Evolutionary conservation across 495 filamentous ascomycete genomes (phyloP).

Genomic region (Neurospora sp.): DNA sequence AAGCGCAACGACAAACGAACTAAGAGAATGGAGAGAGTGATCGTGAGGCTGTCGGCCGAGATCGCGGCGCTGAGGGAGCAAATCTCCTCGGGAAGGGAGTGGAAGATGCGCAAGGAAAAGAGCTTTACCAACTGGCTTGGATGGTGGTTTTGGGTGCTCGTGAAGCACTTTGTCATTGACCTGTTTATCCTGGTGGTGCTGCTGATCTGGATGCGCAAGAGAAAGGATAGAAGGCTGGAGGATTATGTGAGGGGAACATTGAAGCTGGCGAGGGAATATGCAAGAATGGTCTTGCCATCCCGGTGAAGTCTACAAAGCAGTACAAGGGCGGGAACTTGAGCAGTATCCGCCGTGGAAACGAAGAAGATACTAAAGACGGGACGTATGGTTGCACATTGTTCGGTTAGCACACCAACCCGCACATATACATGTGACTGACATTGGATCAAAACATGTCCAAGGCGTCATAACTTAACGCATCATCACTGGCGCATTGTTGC

Average conservation of each 20-base stretch:
- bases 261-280: constrained; percentile 48
- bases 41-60: constrained; percentile 86
- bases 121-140: constrained; percentile 58
- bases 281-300: constrained; percentile 43
- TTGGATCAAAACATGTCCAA: not conserved
- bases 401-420: not conserved
- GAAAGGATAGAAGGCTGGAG: constrained; percentile 68
- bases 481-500: not conserved
- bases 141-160: constrained; percentile 58
- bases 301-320: constrained; percentile 25
- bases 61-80: constrained; percentile 90
- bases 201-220: constrained; percentile 68
- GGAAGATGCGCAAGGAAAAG: constrained; percentile 41
- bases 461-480: not conserved
- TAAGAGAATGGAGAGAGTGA: constrained; percentile 71
- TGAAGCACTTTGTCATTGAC: constrained; percentile 68
- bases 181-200: constrained; percentile 56
- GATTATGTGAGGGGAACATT: constrained; percentile 60
- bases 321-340: not conserved
- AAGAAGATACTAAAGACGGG: not conserved
- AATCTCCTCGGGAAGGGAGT: constrained; percentile 58
- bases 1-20: constrained; percentile 57
- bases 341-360: not conserved
- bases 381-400: not conserved
- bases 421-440: not conserved